Conservation (phyloP, 176 grass and related monocot genomes). For the Phragmites australis region DNA sequence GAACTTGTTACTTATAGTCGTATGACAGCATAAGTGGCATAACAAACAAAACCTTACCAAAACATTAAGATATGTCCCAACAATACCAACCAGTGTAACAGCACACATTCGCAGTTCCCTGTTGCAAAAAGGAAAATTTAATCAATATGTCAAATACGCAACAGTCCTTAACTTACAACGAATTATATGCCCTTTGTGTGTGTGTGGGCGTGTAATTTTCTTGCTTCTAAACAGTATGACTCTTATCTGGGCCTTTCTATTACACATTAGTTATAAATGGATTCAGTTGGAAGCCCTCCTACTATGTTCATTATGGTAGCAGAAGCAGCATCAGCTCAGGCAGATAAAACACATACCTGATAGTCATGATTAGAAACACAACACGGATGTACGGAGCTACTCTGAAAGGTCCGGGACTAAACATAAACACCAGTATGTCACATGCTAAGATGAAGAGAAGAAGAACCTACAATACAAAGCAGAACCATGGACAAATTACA, state of each 20-base stretch:
- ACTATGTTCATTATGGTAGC: conserved; percentile 16
- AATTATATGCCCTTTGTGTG: not conserved
- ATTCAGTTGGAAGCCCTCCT: conserved; percentile 20
- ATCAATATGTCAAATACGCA: conserved; percentile 21
- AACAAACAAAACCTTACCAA: conserved; percentile 66
- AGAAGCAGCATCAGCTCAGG: conserved; percentile 20
- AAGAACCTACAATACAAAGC: conserved; percentile 64
- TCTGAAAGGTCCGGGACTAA: conserved; percentile 76
- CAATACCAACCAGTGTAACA: conserved; percentile 74
- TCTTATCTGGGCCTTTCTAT: not conserved
- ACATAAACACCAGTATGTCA: conserved; percentile 70
- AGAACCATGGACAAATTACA: conserved; percentile 33
- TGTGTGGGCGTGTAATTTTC: not conserved
- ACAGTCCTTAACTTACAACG: conserved; percentile 19
- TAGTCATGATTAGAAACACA: conserved; percentile 71
- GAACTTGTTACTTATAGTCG: not conserved
- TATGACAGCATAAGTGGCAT: not conserved
- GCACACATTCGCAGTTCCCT: conserved; percentile 84
- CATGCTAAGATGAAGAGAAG: conserved; percentile 86
- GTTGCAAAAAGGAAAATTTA: conserved; percentile 39
- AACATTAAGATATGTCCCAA: conserved; percentile 85
- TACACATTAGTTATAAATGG: not conserved
- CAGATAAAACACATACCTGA: conserved; percentile 64
- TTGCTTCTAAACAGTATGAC: conserved; percentile 5
- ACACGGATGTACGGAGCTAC: conserved; percentile 87